Evolutionary conservation across 1,284 basidiomycete genomes (phyloP), one percentile per base, ranked within the genome.

Genomic region (Thelephora terrestris): DNA sequence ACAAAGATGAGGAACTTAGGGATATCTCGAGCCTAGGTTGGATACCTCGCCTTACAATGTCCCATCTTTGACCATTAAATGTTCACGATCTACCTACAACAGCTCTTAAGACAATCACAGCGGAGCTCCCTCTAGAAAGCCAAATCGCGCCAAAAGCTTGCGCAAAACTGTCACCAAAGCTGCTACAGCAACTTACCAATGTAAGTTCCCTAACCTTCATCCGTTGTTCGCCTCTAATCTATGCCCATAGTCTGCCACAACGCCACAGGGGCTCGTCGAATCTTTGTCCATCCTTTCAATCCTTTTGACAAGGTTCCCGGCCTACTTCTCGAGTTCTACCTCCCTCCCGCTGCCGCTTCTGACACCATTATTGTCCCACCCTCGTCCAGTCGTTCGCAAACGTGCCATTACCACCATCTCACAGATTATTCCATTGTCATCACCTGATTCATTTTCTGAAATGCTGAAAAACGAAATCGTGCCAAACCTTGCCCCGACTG

Each of bases 31-130:
- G 87, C 36, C 77, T 97, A 46, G 94, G 93, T 94, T 50, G 64
- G 44, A 25, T 14, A 34, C 18, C 35, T 23, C 47, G 7, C 45
- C 43, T 20, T 37, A 14, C 42, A 21, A 46, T 37, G 20, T 32
- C 17, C 16, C 32, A 44, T 9, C 50, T 43, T 48, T 45, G 25
- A 45, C 20, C 35, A 27, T 47, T 9, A 48, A 16, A 14, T 27
- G 37, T 34, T 53, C 24, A 45, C 29, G 14, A 9, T 17, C n/a
- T 45, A 6, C 16, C 2, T 6, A 43, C 35, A 36, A 17, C 56
- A 92, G 91, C 92, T 3, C 74, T 99, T 55, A 98, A 97, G 69
- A 95, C 91, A 1, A 93, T 98, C 57, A 91, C 93, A 0, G 76
- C 85, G 16, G 91, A 96, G 64, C 74, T 98, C 48, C 87, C 91